These are phyloP conservation scores for Diaporthe nobilis DNA, from an alignment of 2,329 filamentous ascomycete genomes.

Conservation along the genomic window DNA sequence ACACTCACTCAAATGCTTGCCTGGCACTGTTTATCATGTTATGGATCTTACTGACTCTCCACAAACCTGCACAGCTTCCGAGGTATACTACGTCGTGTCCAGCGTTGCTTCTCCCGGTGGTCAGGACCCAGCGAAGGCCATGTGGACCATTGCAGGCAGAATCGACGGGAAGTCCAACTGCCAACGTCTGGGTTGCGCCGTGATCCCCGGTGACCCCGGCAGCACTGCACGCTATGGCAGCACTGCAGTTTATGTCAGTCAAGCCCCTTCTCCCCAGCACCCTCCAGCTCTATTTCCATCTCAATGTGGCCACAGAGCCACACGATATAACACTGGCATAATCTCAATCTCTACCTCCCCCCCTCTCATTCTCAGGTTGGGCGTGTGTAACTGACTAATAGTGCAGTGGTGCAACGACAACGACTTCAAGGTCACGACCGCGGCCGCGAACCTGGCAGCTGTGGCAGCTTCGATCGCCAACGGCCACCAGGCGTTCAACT, in stretches of 20 bases:
- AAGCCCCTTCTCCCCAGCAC: not conserved
- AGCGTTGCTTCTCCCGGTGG: not conserved
- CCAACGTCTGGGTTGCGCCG: slow-evolving; percentile 3
- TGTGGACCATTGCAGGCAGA: not conserved
- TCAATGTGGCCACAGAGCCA: not conserved
- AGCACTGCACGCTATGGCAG: not conserved
- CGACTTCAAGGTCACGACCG: not conserved
- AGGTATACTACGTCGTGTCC: not conserved
- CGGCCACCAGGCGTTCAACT: slow-evolving; percentile 4
- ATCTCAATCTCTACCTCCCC: not conserved
- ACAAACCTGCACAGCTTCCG: not conserved
- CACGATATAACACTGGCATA: not conserved
- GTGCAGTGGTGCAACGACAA: slow-evolving; percentile 27
- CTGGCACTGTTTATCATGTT: not conserved
- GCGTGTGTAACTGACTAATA: not conserved
- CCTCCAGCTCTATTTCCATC: not conserved
- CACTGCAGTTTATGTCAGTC: slow-evolving; percentile 24
- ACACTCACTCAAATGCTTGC: not conserved
- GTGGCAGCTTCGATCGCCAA: not conserved
- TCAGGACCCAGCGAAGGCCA: not conserved
- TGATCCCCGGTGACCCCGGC: not conserved
- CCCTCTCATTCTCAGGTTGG: not conserved
- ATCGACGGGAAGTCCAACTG: not conserved
- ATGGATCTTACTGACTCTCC: not conserved
- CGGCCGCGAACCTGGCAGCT: not conserved